phyloP scores from a whole-genome alignment of 768 basidiomycete species.

The Russula virescens region DNA sequence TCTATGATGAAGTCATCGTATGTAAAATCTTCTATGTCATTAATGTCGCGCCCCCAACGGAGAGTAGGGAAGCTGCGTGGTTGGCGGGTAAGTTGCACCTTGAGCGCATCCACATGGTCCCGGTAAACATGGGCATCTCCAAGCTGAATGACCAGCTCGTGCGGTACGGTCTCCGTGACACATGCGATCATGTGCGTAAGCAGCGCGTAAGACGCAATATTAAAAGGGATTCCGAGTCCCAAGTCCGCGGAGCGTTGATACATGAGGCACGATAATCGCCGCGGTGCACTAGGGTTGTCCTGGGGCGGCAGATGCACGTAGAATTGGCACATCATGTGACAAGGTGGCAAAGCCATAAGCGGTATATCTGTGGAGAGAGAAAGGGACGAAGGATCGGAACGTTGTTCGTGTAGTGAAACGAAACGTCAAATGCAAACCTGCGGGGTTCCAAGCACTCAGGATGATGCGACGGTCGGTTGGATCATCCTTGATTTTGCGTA shows the following conservation, averaged over 20 bases:
- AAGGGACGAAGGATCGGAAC: not conserved
- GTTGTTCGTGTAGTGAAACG: not conserved
- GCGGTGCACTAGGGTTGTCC: slow-evolving; percentile 42
- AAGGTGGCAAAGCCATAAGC: slow-evolving; percentile 94
- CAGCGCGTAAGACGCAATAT: slow-evolving; percentile 97
- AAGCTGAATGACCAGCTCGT: slow-evolving; percentile 91
- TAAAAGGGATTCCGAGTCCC: slow-evolving; percentile 97
- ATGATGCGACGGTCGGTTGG: slow-evolving; percentile 94
- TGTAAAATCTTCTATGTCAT: slow-evolving; percentile 74
- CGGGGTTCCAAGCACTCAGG: slow-evolving; percentile 96
- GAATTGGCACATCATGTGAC: slow-evolving; percentile 99
- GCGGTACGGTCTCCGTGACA: slow-evolving; percentile 78
- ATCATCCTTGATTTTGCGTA: slow-evolving; percentile 85
- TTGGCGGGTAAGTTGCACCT: slow-evolving; percentile 69
- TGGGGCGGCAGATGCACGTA: slow-evolving; percentile 83
- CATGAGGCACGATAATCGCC: slow-evolving; percentile 89
- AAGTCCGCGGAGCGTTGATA: slow-evolving; percentile 97
- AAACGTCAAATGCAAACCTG: slow-evolving; percentile 45
- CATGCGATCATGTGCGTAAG: slow-evolving; percentile 98
- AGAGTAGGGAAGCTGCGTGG: slow-evolving; percentile 83
- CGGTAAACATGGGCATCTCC: slow-evolving; percentile 96
- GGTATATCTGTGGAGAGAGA: slow-evolving; percentile 62
- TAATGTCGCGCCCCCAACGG: slow-evolving; percentile 59
- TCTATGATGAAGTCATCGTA: slow-evolving; percentile 80
- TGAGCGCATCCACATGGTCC: slow-evolving; percentile 86